phyloP scores from a whole-genome alignment of 129 eudicot species.

The Smallanthus sonchifolius region DNA sequence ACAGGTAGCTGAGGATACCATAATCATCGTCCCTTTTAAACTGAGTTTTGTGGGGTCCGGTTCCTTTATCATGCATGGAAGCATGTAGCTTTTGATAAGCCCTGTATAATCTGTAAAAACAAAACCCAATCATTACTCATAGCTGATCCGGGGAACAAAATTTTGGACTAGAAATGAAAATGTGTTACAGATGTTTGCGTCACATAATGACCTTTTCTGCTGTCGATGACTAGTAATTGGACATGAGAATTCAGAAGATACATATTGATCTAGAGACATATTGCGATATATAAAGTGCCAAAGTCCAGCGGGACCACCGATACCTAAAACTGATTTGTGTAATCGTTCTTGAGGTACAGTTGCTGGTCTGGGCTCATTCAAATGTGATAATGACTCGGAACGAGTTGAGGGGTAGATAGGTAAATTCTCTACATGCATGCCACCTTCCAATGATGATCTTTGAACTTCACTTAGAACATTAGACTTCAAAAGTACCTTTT shows the following conservation, averaged over 20 bases:
- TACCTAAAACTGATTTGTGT: slow-evolving; percentile 41
- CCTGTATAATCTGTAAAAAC: slow-evolving; percentile 62
- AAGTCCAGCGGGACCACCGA: slow-evolving; percentile 93
- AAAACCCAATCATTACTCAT: slow-evolving; percentile 3
- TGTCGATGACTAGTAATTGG: slow-evolving; percentile 62
- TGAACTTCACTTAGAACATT: slow-evolving; percentile 80
- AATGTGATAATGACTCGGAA: slow-evolving; percentile 48
- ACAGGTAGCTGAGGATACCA: neutral
- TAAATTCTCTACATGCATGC: slow-evolving; percentile 73
- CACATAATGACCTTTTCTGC: slow-evolving; percentile 64
- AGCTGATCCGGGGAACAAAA: neutral
- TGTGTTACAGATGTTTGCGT: neutral
- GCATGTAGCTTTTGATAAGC: slow-evolving; percentile 74
- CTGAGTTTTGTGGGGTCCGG: slow-evolving; percentile 91
- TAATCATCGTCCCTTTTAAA: slow-evolving; percentile 60
- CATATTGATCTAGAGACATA: slow-evolving; percentile 78
- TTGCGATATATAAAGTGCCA: slow-evolving; percentile 95
- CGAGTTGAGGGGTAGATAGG: slow-evolving; percentile 66
- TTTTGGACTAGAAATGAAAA: neutral
- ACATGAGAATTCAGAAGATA: slow-evolving; percentile 86
- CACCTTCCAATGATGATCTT: slow-evolving; percentile 73
- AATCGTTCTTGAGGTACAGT: slow-evolving; percentile 31
- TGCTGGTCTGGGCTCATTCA: slow-evolving; percentile 20
- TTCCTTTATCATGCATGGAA: slow-evolving; percentile 85
- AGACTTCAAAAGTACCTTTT: slow-evolving; percentile 72